phyloP scores from a whole-genome alignment of 352 stramenopile species.

The Stephanocyclus meneghinianus region DNA sequence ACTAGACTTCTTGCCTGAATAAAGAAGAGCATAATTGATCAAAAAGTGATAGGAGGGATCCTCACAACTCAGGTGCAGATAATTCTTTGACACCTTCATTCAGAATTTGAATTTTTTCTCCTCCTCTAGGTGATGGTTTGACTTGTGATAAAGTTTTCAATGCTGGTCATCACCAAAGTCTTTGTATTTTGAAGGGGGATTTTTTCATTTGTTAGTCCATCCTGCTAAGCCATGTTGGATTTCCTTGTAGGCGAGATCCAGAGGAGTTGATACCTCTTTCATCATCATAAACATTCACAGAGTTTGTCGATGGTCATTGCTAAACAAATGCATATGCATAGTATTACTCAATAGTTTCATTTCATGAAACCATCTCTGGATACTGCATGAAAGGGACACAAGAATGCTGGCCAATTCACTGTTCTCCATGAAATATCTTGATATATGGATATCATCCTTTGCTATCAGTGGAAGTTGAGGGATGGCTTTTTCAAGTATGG shows the following conservation, averaged over 20 bases:
- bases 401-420: constrained; percentile 44
- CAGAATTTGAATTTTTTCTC: background rate
- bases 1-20: constrained; percentile 45
- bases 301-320: background rate
- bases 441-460: constrained; percentile 65
- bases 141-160: background rate
- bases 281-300: background rate
- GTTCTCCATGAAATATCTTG: constrained; percentile 55
- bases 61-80: constrained; percentile 48
- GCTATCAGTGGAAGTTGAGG: constrained; percentile 29
- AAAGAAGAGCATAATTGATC: constrained; percentile 51
- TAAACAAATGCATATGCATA: background rate
- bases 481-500: background rate
- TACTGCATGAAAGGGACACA: constrained; percentile 44
- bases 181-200: too few species aligned
- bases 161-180: too few species aligned
- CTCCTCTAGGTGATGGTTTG: background rate
- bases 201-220: too few species aligned
- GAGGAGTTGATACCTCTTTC: background rate
- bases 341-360: background rate
- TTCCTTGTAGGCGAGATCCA: too few species aligned
- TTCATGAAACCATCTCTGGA: constrained; percentile 2
- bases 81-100: constrained; percentile 19
- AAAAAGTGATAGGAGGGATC: constrained; percentile 55
- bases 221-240: too few species aligned